Base-by-base conservation (phyloP, 169 alveolate genomes). In the Miamiensis avidus region DNA sequence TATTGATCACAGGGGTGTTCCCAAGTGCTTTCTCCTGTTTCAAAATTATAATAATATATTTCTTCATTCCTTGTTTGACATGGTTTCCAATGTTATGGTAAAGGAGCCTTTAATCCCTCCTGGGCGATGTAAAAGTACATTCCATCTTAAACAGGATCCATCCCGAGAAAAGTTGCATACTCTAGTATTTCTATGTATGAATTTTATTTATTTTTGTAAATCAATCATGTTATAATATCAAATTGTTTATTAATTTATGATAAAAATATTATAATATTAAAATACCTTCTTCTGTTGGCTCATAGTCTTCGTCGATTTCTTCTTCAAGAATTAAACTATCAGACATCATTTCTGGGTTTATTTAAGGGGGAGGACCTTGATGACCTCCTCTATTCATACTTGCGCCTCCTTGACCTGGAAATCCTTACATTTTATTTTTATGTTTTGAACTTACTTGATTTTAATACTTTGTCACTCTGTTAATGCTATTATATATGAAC, bases 1-100 rank as follows among this genome's bases (percentile, higher is more conserved):
- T 96, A 94, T 27, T 89, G 95, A 88, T 95, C 98, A 74, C 96
- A 92, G 0, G 98, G 98, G 72, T 95, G 98, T 77, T 95, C 98
- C 90, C 91, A 90, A 29, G 86, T 88, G 29, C 89, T 87, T 78
- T 92, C 88, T n/a, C 95, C 94, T 29, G 95, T 89, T 25, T 91
- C 93, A 75, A 90, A 87, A 87, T 95, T 95, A 83, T 93, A 85
- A 83, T 92, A 95, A 74, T 89, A 91, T 69, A 94, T 93, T 73
- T 91, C 96, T 11, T 91, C 96, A 34, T 89, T 89, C 78, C 90
- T 86, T 34, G 95, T 93, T 91, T 89, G 83, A 82, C 95, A 93
- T 4, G 96, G 96, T 85, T 93, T 93, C 96, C 98, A 95, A n/a
- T 95, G 94, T 31, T 91, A 91, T 11, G 98, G 98, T 49, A 95